Evolutionary conservation across 495 filamentous ascomycete genomes (phyloP), one percentile per base, ranked within the genome.

Genomic region (Trichoderma reesei): DNA sequence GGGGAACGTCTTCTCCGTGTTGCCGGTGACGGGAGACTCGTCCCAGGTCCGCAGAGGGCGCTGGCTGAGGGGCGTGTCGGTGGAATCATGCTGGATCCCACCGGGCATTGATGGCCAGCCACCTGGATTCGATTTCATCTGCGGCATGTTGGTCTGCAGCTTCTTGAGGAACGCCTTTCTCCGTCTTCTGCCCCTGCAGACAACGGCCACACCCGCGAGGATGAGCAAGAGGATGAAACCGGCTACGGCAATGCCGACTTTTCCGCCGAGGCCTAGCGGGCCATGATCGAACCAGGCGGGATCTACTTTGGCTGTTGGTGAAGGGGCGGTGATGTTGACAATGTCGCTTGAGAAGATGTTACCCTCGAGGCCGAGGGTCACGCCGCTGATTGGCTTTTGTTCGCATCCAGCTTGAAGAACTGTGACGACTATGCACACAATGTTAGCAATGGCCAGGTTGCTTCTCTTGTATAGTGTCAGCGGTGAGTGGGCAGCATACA

Each of bases 221-320:
- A 67, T 65, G 14, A 83, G 74, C 63, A 81, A 46, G 1, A 79
- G 63, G n/a, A 75, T 69, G 2, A 83, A 64, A 1, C 70, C 77
- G n/a, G 74, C 80, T 61, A 80, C 73, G 41, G 76, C 80, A 44
- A 85, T 78, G 65, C 82, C 82, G 9, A 82, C 78, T 46, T 81
- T 78, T 1, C 78, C 78, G 13, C 79, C 81, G 26, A 80, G 72
- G 5, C 72, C 74, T 14, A 85, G 66, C 0, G 79, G 75, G 11
- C 78, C 75, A 16, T 72, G 71, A 62, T 72, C 70, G 0, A 60
- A 60, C 34, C 36, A 54, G 51, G 59, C 37, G 26, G 65, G 65
- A 11, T 61, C 44, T 20, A 64, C 39, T 13, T 59, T 11, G 5
- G 61, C 44, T 3, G 46, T 59, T 1, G 61, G 61, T 16, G 46